Evolutionary conservation across 2,329 filamentous ascomycete species (phyloP), one percentile per base, ranked within the genome.

Genomic region (Aspergillus sp.): DNA sequence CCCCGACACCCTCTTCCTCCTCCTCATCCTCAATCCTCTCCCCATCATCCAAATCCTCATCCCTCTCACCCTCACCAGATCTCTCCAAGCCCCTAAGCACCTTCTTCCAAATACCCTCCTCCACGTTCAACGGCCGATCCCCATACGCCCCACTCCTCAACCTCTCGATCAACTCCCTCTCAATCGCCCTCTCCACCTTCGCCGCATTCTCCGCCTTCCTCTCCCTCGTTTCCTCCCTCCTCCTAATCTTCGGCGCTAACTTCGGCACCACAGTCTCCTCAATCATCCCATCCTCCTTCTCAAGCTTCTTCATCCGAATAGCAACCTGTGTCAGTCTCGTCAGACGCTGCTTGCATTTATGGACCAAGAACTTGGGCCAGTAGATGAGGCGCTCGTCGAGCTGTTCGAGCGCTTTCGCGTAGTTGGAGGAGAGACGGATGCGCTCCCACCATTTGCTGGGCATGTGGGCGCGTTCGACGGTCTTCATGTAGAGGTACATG

Each of bases 401-500:
- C 68, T 95, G 88, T 58, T 87, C 81, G 22, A 98, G 80, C 1
- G 93, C 93, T 65, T 90, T 86, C 54, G 84, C 82, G 70, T 97
- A 97, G 75, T 97, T 96, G 60, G 83, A 82, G 23, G 88, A 89
- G 30, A 98, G 77, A 64, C 90, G 88, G 66, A 96, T 89, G 58
- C 85, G 84, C 73, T 97, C 90, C 93, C 93, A 98, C 74, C 91
- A 83, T 71, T 95, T 94, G 50, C 82, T 85, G 1, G 91, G 93
- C 71, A 91, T 81, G 69, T 90, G 91, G 10, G 86, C 79, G 53
- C 93, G 87, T 75, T 95, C 90, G 58, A 90, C 82, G 4, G 89
- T 93, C 76, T 96, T 97, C 79, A 95, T 95, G 78, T 95, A 97
- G 49, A 97, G 84, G 73, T 96, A 97, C 53, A 97, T 79, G 7